Evolutionary conservation across 129 eudicot species (phyloP).

Genomic region (Chrysanthemum lavandulifolium): DNA sequence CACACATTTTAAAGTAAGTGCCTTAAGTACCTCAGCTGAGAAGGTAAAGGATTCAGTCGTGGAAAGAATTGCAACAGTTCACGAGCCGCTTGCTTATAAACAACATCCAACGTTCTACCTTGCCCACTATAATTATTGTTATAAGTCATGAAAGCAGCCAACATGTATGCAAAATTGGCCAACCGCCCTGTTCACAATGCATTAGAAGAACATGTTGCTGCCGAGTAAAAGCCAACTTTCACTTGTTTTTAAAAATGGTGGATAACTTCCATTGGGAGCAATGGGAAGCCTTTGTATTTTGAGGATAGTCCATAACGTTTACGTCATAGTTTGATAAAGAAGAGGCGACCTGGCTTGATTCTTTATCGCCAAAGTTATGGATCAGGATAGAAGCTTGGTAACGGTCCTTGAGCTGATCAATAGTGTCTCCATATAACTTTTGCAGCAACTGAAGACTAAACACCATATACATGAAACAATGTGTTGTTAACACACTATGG

Average conservation of each 20-base stretch:
- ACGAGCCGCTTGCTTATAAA: constrained; percentile 79
- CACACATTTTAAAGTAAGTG: constrained; percentile 33
- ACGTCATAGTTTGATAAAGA: constrained; percentile 61
- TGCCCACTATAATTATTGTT: constrained; percentile 65
- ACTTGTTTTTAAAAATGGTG: constrained; percentile 80
- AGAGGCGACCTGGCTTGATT: constrained; percentile 50
- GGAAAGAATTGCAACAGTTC: constrained; percentile 64
- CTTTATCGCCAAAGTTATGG: constrained; percentile 63
- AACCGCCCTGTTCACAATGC: constrained; percentile 89
- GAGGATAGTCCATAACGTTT: constrained; percentile 85
- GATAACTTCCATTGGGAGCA: constrained; percentile 76
- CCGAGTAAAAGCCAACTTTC: constrained; percentile 86
- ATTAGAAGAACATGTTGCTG: constrained; percentile 72
- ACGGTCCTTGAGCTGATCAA: constrained; percentile 55
- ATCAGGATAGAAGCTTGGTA: constrained; percentile 65
- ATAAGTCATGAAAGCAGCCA: constrained; percentile 75
- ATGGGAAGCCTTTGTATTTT: constrained; percentile 71
- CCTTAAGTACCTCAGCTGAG: constrained; percentile 66
- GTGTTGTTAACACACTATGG: background rate
- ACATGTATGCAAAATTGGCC: constrained; percentile 89
- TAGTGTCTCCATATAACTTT: constrained; percentile 49
- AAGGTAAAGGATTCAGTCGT: constrained; percentile 74
- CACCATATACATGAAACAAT: constrained; percentile 13
- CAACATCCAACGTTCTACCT: constrained; percentile 68
- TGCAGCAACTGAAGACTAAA: constrained; percentile 75